Percentiles rank a stretch among this genome's conserved stretches.
These are phyloP conservation scores for Calycina herbarum DNA, from an alignment of 2,329 filamentous ascomycete genomes.

Conservation along the genomic window DNA sequence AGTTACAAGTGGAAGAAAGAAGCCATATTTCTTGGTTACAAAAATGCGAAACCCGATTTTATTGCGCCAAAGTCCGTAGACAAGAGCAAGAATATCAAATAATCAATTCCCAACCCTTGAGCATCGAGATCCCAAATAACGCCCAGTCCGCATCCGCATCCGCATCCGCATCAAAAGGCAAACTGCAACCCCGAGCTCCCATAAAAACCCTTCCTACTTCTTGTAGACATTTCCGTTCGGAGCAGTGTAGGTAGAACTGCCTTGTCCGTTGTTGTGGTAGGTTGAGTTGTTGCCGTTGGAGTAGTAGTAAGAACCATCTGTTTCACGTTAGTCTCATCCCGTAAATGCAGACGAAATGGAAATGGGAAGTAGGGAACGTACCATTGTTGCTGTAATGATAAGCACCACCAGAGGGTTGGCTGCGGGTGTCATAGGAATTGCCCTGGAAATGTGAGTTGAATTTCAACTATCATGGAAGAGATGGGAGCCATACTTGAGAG, in stretches of 20 bases:
- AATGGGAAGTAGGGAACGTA: slow-evolving; percentile 36
- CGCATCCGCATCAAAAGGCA: background rate
- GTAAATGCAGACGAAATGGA: background rate
- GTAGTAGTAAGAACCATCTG: slow-evolving; percentile 72
- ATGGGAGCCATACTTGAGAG: slow-evolving; percentile 49
- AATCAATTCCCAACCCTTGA: background rate
- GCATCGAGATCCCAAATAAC: background rate
- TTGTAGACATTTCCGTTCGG: slow-evolving; percentile 44
- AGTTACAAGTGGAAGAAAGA: background rate
- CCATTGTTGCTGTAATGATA: slow-evolving; percentile 68
- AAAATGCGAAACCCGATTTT: background rate
- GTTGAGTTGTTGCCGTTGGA: slow-evolving; percentile 67
- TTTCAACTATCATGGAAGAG: slow-evolving; percentile 2
- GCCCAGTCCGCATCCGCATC: background rate
- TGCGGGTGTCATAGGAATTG: slow-evolving; percentile 66
- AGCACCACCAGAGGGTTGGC: slow-evolving; percentile 56
- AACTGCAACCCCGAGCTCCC: background rate
- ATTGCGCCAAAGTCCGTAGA: background rate
- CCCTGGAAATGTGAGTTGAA: slow-evolving; percentile 46
- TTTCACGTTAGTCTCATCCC: slow-evolving; percentile 27
- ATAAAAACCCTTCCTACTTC: slow-evolving; percentile 23
- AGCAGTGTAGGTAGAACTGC: slow-evolving; percentile 60
- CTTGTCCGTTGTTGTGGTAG: slow-evolving; percentile 64
- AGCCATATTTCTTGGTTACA: background rate
- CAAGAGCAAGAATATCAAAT: background rate